Base-by-base conservation (phyloP, 2,329 filamentous ascomycete species). In the Verticillium isaacii region DNA sequence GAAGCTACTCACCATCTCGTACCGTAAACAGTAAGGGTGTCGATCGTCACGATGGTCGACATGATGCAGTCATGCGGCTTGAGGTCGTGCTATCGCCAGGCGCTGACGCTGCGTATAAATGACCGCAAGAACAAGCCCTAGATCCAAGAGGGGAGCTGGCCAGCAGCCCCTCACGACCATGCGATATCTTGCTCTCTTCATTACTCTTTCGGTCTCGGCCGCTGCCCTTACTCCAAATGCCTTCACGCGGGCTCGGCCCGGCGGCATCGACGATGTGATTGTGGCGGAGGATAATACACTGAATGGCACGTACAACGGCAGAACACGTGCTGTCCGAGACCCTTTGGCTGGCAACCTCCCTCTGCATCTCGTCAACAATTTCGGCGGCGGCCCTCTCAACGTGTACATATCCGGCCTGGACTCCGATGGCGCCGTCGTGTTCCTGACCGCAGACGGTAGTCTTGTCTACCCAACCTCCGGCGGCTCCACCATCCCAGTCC, bases 351-450 rank as follows among this genome's bases (percentile, higher is more conserved):
- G 62, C 2, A 36, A 62, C 2, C 61, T 77, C 8, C 69, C 69
- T 0, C 34, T 77, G 1, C 63, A 72, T 37, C 66, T 83, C 7
- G 71, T 79, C 64, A 82, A 82, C 68, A 81, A 80, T 64, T 74
- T 79, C 52, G 64, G 65, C 14, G 71, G 70, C 5, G 74, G 72
- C 3, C 64, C 67, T 0, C 67, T 82, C 62, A 79, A 77, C 58
- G 77, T 77, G 0, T 83, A 83, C 64, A 70, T 83, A 39, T 76
- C 76, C 17, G 81, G 80, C 3, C 66, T 79, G 2, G 79, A 82
- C 66, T 66, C 69, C 3, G 65, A 73, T 17, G 71, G 72, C 1
- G 66, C 68, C 2, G 71, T 82, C 7, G 79, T 82, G 32, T 80
- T 83, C 61, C 66, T 83, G 8, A 67, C 66, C n/a, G 67, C 73